Evolutionary conservation across 805 yeast species (phyloP).

Genomic region (Pichia manshurica): DNA sequence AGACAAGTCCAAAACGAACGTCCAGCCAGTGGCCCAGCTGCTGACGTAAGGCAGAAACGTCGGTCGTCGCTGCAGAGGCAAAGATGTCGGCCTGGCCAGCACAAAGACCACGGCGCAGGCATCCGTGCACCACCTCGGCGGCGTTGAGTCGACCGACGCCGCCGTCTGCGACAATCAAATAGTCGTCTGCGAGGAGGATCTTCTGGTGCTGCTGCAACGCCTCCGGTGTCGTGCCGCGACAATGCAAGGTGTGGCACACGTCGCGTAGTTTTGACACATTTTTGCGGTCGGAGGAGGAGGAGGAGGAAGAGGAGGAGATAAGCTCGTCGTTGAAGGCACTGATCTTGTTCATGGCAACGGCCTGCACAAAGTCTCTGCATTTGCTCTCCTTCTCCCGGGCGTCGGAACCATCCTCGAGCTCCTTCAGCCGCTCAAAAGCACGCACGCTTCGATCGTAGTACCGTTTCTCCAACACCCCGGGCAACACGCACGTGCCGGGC

Average conservation of each 20-base stretch:
- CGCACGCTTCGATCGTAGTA: background rate
- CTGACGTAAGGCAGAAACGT: conserved; percentile 2
- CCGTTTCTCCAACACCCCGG: conserved; percentile 23
- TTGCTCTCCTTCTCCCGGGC: background rate
- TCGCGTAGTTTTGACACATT: too few species aligned
- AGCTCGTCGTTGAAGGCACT: background rate
- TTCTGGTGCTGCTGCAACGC: conserved; percentile 3
- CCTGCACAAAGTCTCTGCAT: background rate
- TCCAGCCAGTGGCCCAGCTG: conserved; percentile 1
- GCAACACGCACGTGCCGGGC: conserved; percentile 58
- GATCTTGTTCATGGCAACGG: background rate
- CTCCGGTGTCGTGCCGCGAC: conserved; percentile 5
- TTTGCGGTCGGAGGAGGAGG: too few species aligned
- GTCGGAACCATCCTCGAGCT: background rate
- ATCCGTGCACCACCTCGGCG: conserved; percentile 47
- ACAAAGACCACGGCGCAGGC: conserved; percentile 21
- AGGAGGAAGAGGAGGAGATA: too few species aligned
- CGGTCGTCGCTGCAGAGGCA: too few species aligned
- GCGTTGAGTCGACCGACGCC: conserved; percentile 43
- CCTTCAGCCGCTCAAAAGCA: background rate
- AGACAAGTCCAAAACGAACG: background rate
- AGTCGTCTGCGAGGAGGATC: conserved; percentile 44
- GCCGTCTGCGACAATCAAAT: conserved; percentile 35
- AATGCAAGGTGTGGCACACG: background rate
- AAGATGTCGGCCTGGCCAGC: conserved; percentile 39